phyloP scores from a whole-genome alignment of 2,329 filamentous ascomycete genomes.

The Ceratocystis cubensis region DNA sequence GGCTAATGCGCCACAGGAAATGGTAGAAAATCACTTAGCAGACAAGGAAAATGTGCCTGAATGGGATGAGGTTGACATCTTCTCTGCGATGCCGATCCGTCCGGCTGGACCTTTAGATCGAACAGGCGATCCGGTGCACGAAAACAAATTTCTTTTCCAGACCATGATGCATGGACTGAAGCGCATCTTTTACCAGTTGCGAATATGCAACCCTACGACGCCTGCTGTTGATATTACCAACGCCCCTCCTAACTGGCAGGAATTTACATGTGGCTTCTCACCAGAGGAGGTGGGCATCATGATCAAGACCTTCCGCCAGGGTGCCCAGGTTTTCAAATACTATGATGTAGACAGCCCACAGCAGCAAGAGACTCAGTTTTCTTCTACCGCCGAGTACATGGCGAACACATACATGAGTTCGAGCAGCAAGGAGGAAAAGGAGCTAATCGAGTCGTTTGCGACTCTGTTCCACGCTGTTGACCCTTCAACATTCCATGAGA shows the following conservation, averaged over 20 bases:
- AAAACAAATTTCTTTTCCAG: conserved; percentile 97
- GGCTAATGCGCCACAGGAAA: conserved; percentile 43
- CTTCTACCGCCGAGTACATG: conserved; percentile 77
- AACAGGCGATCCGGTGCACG: conserved; percentile 76
- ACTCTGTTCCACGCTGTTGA: conserved; percentile 98
- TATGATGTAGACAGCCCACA: conserved; percentile 74
- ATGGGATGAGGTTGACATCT: conserved; percentile 98
- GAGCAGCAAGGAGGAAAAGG: conserved; percentile 91
- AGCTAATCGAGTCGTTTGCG: conserved; percentile 90
- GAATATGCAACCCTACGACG: conserved; percentile 59
- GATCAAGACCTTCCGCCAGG: conserved; percentile 93
- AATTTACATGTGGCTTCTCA: conserved; percentile 91
- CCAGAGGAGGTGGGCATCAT: conserved; percentile 95
- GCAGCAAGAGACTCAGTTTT: conserved; percentile 15
- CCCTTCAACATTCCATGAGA: conserved; percentile 94
- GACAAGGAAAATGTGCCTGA: conserved; percentile 71
- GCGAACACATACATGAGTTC: conserved; percentile 91
- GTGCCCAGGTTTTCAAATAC: conserved; percentile 91
- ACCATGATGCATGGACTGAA: conserved; percentile 93
- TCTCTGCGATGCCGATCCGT: conserved; percentile 80
- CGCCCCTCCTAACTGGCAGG: conserved; percentile 81
- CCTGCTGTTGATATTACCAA: conserved; percentile 59
- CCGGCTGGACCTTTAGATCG: conserved; percentile 72
- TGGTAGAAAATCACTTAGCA: conserved; percentile 72
- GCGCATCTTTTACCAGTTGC: conserved; percentile 78